Conservation (phyloP, 768 basidiomycete species). For the Tricholoma flavovirens region DNA sequence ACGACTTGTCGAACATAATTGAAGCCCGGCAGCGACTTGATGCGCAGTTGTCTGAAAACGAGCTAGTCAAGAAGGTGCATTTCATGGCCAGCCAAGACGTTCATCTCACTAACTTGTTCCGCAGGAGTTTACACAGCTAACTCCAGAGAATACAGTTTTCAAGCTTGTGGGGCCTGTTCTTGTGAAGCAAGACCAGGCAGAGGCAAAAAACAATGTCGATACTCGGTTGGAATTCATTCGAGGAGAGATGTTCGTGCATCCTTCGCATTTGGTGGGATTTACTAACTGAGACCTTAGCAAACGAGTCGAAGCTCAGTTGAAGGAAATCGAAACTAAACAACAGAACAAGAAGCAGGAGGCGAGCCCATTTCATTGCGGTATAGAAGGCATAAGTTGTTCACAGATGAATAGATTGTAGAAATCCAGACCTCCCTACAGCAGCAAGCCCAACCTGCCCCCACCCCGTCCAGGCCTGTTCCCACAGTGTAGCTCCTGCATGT, state of each 20-base stretch:
- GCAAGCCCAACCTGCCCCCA: slow-evolving; percentile 20
- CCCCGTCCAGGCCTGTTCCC: slow-evolving; percentile 6
- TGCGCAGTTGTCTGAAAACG: slow-evolving; percentile 86
- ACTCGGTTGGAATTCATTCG: slow-evolving; percentile 87
- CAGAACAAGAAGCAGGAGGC: slow-evolving; percentile 86
- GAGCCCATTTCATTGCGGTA: slow-evolving; percentile 14
- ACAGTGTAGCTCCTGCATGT: slow-evolving; percentile 2
- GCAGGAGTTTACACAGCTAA: slow-evolving; percentile 79
- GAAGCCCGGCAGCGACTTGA: slow-evolving; percentile 86
- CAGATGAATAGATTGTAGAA: slow-evolving; percentile 50
- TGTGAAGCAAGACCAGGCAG: slow-evolving; percentile 81
- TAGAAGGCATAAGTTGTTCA: slow-evolving; percentile 7
- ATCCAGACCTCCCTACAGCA: slow-evolving; percentile 54
- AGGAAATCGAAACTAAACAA: slow-evolving; percentile 68
- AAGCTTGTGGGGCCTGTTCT: slow-evolving; percentile 91
- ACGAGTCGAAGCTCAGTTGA: slow-evolving; percentile 76
- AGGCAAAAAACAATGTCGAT: slow-evolving; percentile 84
- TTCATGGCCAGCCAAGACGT: background rate
- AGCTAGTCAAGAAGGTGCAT: slow-evolving; percentile 79
- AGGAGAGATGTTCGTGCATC: slow-evolving; percentile 69
- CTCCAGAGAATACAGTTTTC: slow-evolving; percentile 74
- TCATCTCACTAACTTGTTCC: background rate
- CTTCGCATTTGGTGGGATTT: background rate
- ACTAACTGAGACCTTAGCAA: slow-evolving; percentile 33
- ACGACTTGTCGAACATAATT: slow-evolving; percentile 64